phyloP scores from a whole-genome alignment of 2,329 filamentous ascomycete species.

The Cladorrhinum sp. region DNA sequence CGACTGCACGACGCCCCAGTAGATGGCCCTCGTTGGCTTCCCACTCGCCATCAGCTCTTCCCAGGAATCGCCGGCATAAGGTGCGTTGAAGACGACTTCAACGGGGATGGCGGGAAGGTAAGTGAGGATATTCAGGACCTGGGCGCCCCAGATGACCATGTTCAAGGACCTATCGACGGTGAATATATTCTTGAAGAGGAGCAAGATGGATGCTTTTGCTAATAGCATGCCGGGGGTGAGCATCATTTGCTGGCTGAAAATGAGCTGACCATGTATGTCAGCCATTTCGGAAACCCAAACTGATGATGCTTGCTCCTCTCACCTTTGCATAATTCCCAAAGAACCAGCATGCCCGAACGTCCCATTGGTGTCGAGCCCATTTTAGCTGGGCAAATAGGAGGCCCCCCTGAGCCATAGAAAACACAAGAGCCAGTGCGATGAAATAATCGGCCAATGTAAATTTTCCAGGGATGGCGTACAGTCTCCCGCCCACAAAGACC shows the following conservation, averaged over 20 bases:
- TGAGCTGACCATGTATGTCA: constrained; percentile 8
- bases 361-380: constrained; percentile 19
- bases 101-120: constrained; percentile 12
- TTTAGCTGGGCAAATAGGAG: background rate
- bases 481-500: background rate
- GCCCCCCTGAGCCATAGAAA: background rate
- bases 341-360: constrained; percentile 21
- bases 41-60: constrained; percentile 5
- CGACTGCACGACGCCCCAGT: constrained; percentile 17
- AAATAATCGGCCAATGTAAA: background rate
- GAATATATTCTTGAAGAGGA: constrained; percentile 20
- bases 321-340: constrained; percentile 15
- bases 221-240: constrained; percentile 14
- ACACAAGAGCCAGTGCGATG: background rate
- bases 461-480: background rate
- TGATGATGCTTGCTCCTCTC: background rate
- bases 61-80: constrained; percentile 15
- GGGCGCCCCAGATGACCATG: constrained; percentile 5
- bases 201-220: constrained; percentile 19
- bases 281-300: too few species aligned
- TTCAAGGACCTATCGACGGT: background rate
- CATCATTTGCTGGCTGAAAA: constrained; percentile 10
- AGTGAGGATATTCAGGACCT: background rate
- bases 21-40: background rate
- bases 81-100: constrained; percentile 6